Conservation (phyloP, 2,329 filamentous ascomycete species). For the Diaporthe sp. region DNA sequence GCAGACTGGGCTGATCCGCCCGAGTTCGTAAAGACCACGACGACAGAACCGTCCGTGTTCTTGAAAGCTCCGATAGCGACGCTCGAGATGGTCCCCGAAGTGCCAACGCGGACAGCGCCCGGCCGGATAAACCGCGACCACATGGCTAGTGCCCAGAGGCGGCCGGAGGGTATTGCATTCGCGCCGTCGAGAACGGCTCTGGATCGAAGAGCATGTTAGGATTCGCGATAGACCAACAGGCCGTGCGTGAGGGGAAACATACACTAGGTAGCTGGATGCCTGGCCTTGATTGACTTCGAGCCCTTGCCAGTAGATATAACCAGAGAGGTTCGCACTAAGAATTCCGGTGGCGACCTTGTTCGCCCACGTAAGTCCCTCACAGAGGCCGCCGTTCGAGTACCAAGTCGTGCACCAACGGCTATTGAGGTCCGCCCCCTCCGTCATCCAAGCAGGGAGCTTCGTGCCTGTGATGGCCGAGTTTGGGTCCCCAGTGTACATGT, state of each 20-base stretch:
- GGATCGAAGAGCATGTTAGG: conserved; percentile 43
- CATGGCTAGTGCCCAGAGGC: conserved; percentile 50
- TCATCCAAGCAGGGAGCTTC: conserved; percentile 57
- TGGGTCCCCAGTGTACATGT: conserved; percentile 58
- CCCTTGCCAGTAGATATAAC: conserved; percentile 62
- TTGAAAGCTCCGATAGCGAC: conserved; percentile 47
- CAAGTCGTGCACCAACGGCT: conserved; percentile 56
- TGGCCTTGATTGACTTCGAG: conserved; percentile 47
- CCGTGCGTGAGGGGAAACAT: neutral
- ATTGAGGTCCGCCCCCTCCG: conserved; percentile 61
- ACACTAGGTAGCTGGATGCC: conserved; percentile 42
- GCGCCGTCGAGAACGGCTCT: conserved; percentile 43
- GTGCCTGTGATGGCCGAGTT: conserved; percentile 56
- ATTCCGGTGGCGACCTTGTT: conserved; percentile 60
- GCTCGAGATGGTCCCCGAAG: conserved; percentile 47
- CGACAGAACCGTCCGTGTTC: conserved; percentile 52
- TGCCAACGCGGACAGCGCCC: conserved; percentile 47
- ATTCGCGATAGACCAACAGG: neutral
- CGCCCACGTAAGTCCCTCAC: conserved; percentile 64
- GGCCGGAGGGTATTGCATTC: conserved; percentile 46
- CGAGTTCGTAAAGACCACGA: conserved; percentile 50
- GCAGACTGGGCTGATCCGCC: conserved; percentile 48
- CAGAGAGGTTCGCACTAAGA: conserved; percentile 58
- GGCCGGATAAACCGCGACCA: conserved; percentile 51
- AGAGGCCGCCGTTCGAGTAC: conserved; percentile 56